Evolutionary conservation across 495 filamentous ascomycete species (phyloP).

Genomic region (Sordaria brevicollis): DNA sequence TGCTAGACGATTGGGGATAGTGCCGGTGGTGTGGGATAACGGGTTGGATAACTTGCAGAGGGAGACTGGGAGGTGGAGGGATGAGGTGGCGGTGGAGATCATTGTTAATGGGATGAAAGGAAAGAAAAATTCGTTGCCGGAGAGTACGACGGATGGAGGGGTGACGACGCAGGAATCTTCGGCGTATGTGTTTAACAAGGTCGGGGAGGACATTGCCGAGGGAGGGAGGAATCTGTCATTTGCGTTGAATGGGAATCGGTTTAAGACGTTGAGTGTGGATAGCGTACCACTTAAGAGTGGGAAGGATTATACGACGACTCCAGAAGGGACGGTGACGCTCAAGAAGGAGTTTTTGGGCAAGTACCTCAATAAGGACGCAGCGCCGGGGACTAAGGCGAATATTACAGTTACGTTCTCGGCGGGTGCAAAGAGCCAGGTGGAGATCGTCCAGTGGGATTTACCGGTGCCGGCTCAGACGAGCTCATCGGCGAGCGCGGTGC

Average conservation of each 20-base stretch:
- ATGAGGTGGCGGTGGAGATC: conserved; percentile 37
- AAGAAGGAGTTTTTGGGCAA: conserved; percentile 36
- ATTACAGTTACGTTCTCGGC: conserved; percentile 42
- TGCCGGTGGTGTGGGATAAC: conserved; percentile 50
- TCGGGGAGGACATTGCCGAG: conserved; percentile 31
- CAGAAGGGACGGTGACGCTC: conserved; percentile 36
- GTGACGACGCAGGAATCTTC: conserved; percentile 37
- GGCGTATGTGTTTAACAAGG: conserved; percentile 46
- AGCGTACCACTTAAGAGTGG: conserved; percentile 21
- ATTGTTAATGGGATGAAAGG: conserved; percentile 33
- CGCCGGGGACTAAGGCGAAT: conserved; percentile 36
- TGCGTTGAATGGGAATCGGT: conserved; percentile 44
- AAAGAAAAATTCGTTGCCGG: conserved; percentile 40
- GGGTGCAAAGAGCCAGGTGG: conserved; percentile 35
- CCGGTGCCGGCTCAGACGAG: conserved; percentile 31
- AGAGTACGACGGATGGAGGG: conserved; percentile 39
- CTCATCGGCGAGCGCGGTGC: conserved; percentile 29
- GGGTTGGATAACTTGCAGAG: conserved; percentile 40
- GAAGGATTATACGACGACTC: conserved; percentile 39
- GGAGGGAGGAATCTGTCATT: conserved; percentile 29
- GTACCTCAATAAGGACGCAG: conserved; percentile 25
- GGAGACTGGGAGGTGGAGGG: conserved; percentile 35
- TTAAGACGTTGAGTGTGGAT: conserved; percentile 33
- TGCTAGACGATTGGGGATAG: conserved; percentile 34
- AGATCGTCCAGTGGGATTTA: conserved; percentile 40